Evolutionary conservation across 441 rosid species (phyloP), one percentile per base, ranked within the genome.

Genomic region (Daphne laureola): DNA sequence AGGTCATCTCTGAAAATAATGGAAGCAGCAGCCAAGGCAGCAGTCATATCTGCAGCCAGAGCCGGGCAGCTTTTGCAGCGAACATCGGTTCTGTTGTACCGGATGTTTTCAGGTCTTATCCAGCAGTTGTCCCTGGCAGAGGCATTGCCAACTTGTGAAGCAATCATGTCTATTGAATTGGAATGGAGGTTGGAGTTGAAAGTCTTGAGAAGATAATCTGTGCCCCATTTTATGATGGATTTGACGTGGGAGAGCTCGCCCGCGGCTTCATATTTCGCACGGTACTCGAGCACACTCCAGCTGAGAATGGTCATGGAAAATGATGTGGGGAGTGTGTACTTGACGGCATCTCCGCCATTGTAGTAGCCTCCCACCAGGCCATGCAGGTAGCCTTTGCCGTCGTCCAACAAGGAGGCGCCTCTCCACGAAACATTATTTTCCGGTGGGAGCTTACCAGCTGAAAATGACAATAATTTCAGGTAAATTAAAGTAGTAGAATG

Each of bases 21-120:
- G 26, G 86, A 82, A 23, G 83, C 83, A 12, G 89, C 44, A 51
- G 89, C 86, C 49, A 82, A 68, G 48, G 89, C 79, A 35, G 86
- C 89, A n/a, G 89, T 81, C 89, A 82, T 82, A 60, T 82, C 89
- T 0, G 82, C 86, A 23, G 89, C 89, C 1, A 82, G 75, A 60
- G 73, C 89, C 0, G 89, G 73, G 70, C 89, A 80, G 25, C 64
- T 41, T 52, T 51, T 56, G 43, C 89, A 79, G 16, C 58, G 62
- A 8, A 31, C 0, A 4, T 75, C 82, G 53, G 80, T 80, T 0
- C 89, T 71, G 0, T 0, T 43, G 25, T 79, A 79, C 56, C 77
- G 75, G 61, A 82, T 82, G 70, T 80, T 86, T 73, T 82, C 89
- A 5, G 89, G 89, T 0, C 86, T 75, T 80, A 73, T 75, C 89